phyloP scores from a whole-genome alignment of 1,284 basidiomycete species.

The Grifola frondosa region DNA sequence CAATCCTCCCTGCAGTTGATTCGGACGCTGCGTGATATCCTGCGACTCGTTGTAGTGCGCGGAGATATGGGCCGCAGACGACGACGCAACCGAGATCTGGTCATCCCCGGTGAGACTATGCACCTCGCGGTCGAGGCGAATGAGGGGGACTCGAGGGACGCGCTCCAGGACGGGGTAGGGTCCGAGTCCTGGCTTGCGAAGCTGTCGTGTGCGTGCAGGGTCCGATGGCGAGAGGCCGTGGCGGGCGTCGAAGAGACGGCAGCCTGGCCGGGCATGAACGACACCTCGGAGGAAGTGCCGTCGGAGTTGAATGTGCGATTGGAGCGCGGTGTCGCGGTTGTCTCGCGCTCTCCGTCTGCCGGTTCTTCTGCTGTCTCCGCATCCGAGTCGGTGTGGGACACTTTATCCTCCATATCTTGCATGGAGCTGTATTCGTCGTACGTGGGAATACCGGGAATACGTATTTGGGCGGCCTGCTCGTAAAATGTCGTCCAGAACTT shows the following conservation, averaged over 20 bases:
- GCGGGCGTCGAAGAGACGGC: conserved; percentile 77
- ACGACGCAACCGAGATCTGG: conserved; percentile 20
- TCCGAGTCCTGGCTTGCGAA: conserved; percentile 42
- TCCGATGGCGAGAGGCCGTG: conserved; percentile 37
- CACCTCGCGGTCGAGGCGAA: conserved; percentile 68
- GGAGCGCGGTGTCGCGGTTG: conserved; percentile 15
- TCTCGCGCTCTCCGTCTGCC: conserved; percentile 24
- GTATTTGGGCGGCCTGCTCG: conserved; percentile 85
- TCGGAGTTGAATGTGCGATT: conserved; percentile 32
- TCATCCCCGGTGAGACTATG: conserved; percentile 44
- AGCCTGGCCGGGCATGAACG: conserved; percentile 65
- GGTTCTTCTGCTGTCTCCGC: conserved; percentile 12
- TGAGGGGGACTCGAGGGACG: conserved; percentile 73
- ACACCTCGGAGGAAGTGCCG: conserved; percentile 54
- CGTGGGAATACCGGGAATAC: conserved; percentile 75
- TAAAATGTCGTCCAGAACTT: conserved; percentile 98
- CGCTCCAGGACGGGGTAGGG: conserved; percentile 57
- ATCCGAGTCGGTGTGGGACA: conserved; percentile 30
- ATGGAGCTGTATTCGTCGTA: conserved; percentile 61
- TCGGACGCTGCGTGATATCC: conserved; percentile 28
- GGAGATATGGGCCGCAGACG: conserved; percentile 15
- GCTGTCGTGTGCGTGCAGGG: conserved; percentile 36
- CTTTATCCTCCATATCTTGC: conserved; percentile 46
- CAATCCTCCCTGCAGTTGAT: conserved; percentile 2
- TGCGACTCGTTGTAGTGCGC: conserved; percentile 22